These are phyloP conservation scores for Pachysandra terminalis DNA, from an alignment of 164 flowering plant genomes.

Conservation along the genomic window DNA sequence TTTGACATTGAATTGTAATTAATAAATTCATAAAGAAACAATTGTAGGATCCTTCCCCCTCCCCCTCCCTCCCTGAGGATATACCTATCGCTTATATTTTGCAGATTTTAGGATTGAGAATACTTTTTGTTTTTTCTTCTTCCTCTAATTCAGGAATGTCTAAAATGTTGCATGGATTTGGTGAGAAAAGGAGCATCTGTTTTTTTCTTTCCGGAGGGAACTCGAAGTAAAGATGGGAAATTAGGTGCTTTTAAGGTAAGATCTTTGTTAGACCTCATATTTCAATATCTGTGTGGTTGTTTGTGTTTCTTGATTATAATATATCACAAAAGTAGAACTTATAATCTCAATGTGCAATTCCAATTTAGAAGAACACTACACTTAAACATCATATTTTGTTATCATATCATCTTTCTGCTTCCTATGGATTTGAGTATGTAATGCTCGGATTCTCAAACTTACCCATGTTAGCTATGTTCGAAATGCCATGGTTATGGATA, in stretches of 20 bases:
- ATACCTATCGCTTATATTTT: too few relatives aligned
- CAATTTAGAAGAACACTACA: too few relatives aligned
- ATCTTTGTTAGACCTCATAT: background rate
- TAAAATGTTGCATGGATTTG: constrained; percentile 78
- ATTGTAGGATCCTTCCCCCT: background rate
- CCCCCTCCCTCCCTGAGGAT: background rate
- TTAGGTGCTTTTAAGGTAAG: constrained; percentile 83
- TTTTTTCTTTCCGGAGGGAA: constrained; percentile 98
- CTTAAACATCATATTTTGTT: too few relatives aligned
- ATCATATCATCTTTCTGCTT: too few relatives aligned
- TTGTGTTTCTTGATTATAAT: background rate
- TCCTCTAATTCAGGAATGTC: constrained; percentile 55
- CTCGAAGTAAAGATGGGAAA: constrained; percentile 83
- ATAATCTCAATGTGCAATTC: background rate
- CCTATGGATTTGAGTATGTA: too few relatives aligned
- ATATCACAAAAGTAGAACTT: background rate
- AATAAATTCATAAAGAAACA: background rate
- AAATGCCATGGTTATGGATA: too few relatives aligned
- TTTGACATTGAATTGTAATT: background rate
- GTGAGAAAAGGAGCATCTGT: constrained; percentile 83
- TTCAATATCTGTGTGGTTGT: background rate
- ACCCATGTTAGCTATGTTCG: too few relatives aligned
- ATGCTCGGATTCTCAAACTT: too few relatives aligned
- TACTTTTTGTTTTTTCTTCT: constrained; percentile 6
- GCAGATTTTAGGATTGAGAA: background rate